phyloP scores from a whole-genome alignment of 176 grass and related monocot species.

The Oryza officinalis region DNA sequence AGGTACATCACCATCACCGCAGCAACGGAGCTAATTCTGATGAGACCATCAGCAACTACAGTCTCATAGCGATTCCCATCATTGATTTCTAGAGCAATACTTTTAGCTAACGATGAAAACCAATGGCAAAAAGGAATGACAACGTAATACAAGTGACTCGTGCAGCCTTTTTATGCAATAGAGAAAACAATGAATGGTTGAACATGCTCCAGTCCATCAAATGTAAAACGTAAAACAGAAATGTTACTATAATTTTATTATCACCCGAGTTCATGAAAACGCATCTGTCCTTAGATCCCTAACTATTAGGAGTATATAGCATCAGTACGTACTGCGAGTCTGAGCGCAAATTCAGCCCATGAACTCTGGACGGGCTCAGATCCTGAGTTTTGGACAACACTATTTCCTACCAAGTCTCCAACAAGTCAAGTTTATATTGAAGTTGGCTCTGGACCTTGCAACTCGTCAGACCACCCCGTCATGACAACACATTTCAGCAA shows the following conservation, averaged over 20 bases:
- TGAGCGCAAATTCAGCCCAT: neutral
- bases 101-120: neutral
- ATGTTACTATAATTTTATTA: neutral
- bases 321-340: neutral
- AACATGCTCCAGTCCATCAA: neutral
- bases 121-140: too few species aligned
- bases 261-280: neutral
- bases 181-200: too few species aligned
- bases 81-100: too few species aligned
- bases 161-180: too few species aligned
- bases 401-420: constrained; percentile 23
- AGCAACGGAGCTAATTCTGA: too few species aligned
- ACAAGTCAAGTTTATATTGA: neutral
- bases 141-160: too few species aligned
- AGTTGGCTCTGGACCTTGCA: neutral
- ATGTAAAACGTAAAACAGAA: neutral
- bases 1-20: too few species aligned
- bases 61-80: too few species aligned
- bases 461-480: neutral
- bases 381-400: neutral
- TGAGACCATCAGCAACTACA: too few species aligned
- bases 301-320: constrained; percentile 1
- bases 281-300: constrained; percentile 9
- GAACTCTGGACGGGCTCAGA: constrained; percentile 9
- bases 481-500: neutral